Conservation (phyloP, 768 basidiomycete genomes). For the Boletus edulis region DNA sequence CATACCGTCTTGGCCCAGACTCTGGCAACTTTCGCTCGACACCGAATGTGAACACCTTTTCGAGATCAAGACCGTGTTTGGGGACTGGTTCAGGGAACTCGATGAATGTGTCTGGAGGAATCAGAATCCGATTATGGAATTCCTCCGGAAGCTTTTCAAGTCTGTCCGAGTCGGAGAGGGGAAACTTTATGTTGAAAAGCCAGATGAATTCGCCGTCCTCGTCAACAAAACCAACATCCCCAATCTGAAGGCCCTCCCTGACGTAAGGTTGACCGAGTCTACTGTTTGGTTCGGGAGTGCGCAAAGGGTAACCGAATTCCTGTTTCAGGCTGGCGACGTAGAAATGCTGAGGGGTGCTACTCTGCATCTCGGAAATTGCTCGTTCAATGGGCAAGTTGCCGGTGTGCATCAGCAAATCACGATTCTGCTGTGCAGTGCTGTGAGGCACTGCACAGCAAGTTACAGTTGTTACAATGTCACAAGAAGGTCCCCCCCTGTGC, state of each 20-base stretch:
- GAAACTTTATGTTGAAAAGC: slow-evolving; percentile 31
- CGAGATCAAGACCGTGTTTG: background rate
- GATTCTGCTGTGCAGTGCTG: no score
- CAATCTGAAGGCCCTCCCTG: slow-evolving; percentile 28
- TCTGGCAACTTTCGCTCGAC: background rate
- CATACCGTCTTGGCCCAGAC: background rate
- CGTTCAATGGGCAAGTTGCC: no score
- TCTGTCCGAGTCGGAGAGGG: slow-evolving; percentile 14
- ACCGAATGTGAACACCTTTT: background rate
- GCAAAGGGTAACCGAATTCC: slow-evolving; percentile 29
- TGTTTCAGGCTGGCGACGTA: slow-evolving; percentile 12
- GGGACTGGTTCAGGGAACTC: background rate
- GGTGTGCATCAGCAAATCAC: no score
- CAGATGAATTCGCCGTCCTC: slow-evolving; percentile 27
- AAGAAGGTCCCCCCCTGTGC: no score
- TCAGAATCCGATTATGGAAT: background rate
- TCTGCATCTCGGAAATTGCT: no score
- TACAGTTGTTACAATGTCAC: no score
- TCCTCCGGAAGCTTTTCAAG: background rate
- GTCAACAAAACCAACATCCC: slow-evolving; percentile 34
- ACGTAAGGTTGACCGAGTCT: slow-evolving; percentile 20
- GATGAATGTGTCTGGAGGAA: background rate
- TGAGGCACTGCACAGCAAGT: no score
- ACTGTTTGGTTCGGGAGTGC: background rate
- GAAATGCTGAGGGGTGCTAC: background rate